phyloP scores from a whole-genome alignment of 495 filamentous ascomycete species.

The Elasticomyces elasticus region DNA sequence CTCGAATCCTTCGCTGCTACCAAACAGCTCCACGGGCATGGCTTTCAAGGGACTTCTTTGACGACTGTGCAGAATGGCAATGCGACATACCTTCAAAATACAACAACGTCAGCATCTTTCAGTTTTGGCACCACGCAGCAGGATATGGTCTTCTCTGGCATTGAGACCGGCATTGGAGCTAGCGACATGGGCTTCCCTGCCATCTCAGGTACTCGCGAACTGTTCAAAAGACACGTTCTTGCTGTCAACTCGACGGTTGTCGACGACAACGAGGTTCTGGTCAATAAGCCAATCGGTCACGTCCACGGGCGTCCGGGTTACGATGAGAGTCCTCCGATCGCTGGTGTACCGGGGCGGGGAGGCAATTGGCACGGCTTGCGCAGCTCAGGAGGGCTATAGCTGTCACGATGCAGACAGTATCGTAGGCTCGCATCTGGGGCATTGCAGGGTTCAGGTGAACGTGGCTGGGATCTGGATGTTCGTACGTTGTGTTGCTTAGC shows the following conservation, averaged over 20 bases:
- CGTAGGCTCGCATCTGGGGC: too few relatives aligned
- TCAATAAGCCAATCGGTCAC: slow-evolving; percentile 20
- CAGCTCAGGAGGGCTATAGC: neutral
- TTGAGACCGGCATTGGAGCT: slow-evolving; percentile 23
- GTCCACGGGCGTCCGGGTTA: neutral
- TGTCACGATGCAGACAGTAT: too few relatives aligned
- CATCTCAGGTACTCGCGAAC: slow-evolving; percentile 10
- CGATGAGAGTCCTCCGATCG: neutral
- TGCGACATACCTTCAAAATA: slow-evolving; percentile 41
- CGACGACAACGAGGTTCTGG: slow-evolving; percentile 31
- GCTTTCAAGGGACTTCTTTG: slow-evolving; percentile 37
- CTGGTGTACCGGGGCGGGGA: slow-evolving; percentile 1
- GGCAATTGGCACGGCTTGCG: neutral
- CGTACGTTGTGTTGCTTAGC: too few relatives aligned
- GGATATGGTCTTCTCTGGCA: slow-evolving; percentile 39
- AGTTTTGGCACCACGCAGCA: slow-evolving; percentile 47
- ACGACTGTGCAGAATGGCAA: slow-evolving; percentile 47
- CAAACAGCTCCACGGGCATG: neutral
- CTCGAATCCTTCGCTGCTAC: slow-evolving; percentile 34
- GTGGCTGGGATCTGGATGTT: too few relatives aligned
- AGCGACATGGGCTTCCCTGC: slow-evolving; percentile 16
- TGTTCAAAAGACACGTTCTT: slow-evolving; percentile 42
- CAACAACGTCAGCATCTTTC: slow-evolving; percentile 37
- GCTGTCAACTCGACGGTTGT: slow-evolving; percentile 44
- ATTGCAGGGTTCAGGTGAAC: too few relatives aligned